Conservation (phyloP, 1,284 basidiomycete species). For the Tilletiaria anomala region DNA sequence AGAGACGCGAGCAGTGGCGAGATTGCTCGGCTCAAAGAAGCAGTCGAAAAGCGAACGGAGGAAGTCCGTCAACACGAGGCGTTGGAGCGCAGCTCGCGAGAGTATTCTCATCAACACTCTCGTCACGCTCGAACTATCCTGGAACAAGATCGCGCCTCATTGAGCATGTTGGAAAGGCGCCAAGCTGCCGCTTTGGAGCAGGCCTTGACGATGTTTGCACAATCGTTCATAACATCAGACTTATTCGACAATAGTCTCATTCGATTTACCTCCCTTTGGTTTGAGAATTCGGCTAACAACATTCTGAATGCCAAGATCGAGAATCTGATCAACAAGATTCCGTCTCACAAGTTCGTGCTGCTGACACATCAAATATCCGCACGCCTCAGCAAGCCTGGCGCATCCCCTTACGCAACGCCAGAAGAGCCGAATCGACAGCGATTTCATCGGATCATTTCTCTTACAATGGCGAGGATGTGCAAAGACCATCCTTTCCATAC, state of each 20-base stretch:
- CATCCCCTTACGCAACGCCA: no score
- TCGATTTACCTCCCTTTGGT: slow-evolving; percentile 78
- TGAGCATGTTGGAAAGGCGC: slow-evolving; percentile 10
- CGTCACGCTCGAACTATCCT: slow-evolving; percentile 17
- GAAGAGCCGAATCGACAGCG: slow-evolving; percentile 4
- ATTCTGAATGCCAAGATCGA: slow-evolving; percentile 48
- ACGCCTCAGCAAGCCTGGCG: slow-evolving; percentile 49
- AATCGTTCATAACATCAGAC: slow-evolving; percentile 56
- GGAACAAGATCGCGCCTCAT: slow-evolving; percentile 12
- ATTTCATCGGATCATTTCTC: slow-evolving; percentile 35
- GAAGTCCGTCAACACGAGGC: slow-evolving; percentile 52
- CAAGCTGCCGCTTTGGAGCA: slow-evolving; percentile 52
- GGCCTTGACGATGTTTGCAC: slow-evolving; percentile 70
- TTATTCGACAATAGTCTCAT: slow-evolving; percentile 59
- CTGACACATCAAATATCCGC: slow-evolving; percentile 84
- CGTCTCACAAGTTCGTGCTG: slow-evolving; percentile 76
- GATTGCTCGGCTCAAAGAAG: slow-evolving; percentile 54
- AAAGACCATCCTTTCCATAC: slow-evolving; percentile 85
- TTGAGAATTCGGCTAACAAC: slow-evolving; percentile 59
- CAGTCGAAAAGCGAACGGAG: slow-evolving; percentile 55
- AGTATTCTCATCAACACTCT: no score
- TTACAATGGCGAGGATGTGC: slow-evolving; percentile 64
- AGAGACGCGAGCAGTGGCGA: slow-evolving; percentile 58
- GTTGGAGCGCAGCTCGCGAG: no score
- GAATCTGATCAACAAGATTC: slow-evolving; percentile 51